A percentile compares a stretch with the other conserved stretches of the same genome.
These are phyloP conservation scores for Verticillium alfalfae DNA, from an alignment of 2,329 filamentous ascomycete species.

Conservation along the genomic window DNA sequence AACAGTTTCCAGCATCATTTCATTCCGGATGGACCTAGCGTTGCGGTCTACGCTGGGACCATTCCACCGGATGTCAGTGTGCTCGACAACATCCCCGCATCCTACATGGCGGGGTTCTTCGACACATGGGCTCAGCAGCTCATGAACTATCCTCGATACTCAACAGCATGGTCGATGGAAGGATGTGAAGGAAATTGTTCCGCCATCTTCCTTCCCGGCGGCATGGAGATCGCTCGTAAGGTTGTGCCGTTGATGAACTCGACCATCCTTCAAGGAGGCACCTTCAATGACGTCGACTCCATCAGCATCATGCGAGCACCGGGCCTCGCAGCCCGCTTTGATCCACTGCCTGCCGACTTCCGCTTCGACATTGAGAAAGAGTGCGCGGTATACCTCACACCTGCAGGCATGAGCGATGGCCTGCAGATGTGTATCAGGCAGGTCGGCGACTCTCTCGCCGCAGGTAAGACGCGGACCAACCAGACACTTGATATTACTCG, in stretches of 20 bases:
- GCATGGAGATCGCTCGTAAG: conserved; percentile 10
- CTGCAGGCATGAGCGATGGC: conserved; percentile 8
- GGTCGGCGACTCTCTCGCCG: conserved; percentile 9
- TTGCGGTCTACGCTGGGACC: conserved; percentile 13
- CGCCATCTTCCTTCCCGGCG: conserved; percentile 12
- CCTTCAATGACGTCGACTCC: conserved; percentile 8
- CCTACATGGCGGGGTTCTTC: conserved; percentile 13
- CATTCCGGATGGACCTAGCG: conserved; percentile 2
- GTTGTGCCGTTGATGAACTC: conserved; percentile 8
- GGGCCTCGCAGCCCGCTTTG: conserved; percentile 10
- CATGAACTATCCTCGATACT: conserved; percentile 11
- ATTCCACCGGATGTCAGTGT: conserved; percentile 8
- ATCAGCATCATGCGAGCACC: conserved; percentile 11
- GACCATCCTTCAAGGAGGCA: conserved; percentile 8
- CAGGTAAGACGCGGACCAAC: conserved; percentile 4
- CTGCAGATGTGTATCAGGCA: conserved; percentile 14
- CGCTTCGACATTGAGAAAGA: conserved; percentile 5
- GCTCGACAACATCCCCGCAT: conserved; percentile 4
- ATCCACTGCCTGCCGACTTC: conserved; percentile 1
- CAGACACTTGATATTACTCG: neutral
- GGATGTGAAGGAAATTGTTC: conserved; percentile 7
- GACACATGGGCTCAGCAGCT: conserved; percentile 10
- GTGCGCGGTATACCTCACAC: conserved; percentile 10
- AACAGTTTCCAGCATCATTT: conserved; percentile 12
- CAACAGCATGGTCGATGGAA: conserved; percentile 8